phyloP scores from a whole-genome alignment of 2,329 filamentous ascomycete species.

The Fusarium aywerte region DNA sequence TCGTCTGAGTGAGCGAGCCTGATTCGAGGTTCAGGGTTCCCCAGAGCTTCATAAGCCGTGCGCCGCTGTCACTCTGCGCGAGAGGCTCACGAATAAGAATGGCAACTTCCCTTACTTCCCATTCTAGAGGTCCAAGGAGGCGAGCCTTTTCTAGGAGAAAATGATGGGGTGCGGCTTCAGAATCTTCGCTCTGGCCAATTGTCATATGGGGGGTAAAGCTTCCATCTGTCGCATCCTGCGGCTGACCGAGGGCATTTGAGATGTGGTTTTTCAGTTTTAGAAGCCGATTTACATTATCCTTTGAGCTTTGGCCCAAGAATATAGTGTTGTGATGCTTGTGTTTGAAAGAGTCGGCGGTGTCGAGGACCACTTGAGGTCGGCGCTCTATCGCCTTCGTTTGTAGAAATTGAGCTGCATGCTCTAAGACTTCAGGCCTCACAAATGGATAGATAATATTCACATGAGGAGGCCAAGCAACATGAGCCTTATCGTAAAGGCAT shows the following conservation, averaged over 20 bases:
- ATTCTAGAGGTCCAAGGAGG: conserved; percentile 60
- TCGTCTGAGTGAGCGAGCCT: conserved; percentile 9
- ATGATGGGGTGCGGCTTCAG: conserved; percentile 57
- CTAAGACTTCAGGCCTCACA: conserved; percentile 60
- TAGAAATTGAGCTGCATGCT: conserved; percentile 52
- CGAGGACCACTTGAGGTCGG: conserved; percentile 49
- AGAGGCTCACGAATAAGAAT: conserved; percentile 63
- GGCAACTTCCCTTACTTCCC: conserved; percentile 60
- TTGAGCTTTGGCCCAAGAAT: conserved; percentile 50
- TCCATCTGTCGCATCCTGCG: conserved; percentile 8
- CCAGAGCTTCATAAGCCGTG: conserved; percentile 67
- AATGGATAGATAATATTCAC: conserved; percentile 76
- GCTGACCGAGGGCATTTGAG: conserved; percentile 51
- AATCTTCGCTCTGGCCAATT: conserved; percentile 66
- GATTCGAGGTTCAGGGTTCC: conserved; percentile 57
- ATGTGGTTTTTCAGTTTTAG: conserved; percentile 50
- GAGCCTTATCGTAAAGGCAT: conserved; percentile 70
- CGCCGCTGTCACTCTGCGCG: conserved; percentile 44
- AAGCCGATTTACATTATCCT: conserved; percentile 35
- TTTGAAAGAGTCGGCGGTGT: conserved; percentile 58
- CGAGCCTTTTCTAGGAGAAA: conserved; percentile 64
- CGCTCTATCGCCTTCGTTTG: conserved; percentile 24
- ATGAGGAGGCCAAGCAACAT: conserved; percentile 72
- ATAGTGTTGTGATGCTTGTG: conserved; percentile 63
- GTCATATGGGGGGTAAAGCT: conserved; percentile 64